Conservation (phyloP, 148 eudicot genomes). For the Amaranthus palmeri region DNA sequence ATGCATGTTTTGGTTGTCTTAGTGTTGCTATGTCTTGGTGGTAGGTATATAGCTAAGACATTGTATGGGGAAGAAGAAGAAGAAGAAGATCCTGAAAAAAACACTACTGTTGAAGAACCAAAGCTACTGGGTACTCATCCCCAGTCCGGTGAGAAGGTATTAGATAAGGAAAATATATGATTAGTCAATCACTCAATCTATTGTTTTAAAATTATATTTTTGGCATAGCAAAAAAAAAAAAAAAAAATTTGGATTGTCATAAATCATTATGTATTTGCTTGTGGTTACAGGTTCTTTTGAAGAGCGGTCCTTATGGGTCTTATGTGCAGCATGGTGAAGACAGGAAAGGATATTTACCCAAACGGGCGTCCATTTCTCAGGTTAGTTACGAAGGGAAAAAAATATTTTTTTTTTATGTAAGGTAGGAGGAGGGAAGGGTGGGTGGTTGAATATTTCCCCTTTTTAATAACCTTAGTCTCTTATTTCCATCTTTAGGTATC, state of each 20-base stretch:
- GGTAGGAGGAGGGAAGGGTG: neutral
- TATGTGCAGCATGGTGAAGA: constrained; percentile 98
- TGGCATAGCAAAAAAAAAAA: no score
- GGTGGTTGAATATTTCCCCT: no score
- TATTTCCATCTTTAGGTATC: neutral
- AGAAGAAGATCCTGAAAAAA: constrained; percentile 40
- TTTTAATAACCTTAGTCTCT: no score
- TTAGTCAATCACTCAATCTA: constrained; percentile 6
- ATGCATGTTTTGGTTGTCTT: constrained; percentile 1
- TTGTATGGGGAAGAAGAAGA: constrained; percentile 84
- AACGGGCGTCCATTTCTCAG: constrained; percentile 66
- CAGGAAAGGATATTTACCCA: constrained; percentile 72
- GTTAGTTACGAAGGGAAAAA: constrained; percentile 24
- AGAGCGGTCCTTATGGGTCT: constrained; percentile 82
- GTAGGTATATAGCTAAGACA: constrained; percentile 87
- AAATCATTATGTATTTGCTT: neutral
- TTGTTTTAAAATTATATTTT: neutral
- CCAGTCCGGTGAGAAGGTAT: constrained; percentile 74
- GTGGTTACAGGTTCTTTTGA: constrained; percentile 57
- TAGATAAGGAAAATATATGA: neutral
- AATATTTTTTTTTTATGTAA: neutral
- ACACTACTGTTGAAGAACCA: constrained; percentile 57
- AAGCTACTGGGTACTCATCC: constrained; percentile 82
- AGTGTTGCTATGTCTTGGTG: constrained; percentile 8
- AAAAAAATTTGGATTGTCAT: no score